Percentiles rank a stretch among this genome's conserved stretches.
Conservation (phyloP, 1,284 basidiomycete species). For the Cystobasidium sp. region DNA sequence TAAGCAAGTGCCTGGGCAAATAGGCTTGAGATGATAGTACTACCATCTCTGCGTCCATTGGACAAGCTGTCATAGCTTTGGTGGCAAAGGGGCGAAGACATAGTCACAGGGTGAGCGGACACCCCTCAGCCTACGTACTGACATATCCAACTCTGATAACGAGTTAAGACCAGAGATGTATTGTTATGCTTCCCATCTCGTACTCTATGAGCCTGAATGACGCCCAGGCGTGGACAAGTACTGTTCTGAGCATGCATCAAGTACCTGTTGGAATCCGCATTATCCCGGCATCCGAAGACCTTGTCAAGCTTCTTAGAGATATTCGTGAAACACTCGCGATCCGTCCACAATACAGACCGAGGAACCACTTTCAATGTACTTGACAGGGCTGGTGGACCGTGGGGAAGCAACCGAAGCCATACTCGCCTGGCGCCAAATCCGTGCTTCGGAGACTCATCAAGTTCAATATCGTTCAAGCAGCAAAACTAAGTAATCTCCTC, state of each 20-base stretch:
- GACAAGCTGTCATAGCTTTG: too few species aligned
- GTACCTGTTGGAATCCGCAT: constrained; percentile 67
- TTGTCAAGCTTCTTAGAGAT: constrained; percentile 64
- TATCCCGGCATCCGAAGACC: constrained; percentile 68
- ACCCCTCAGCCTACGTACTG: too few species aligned
- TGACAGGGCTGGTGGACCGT: constrained; percentile 63
- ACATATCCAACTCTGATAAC: too few species aligned
- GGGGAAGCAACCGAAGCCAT: constrained; percentile 52
- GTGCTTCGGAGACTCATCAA: constrained; percentile 28
- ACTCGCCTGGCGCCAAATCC: constrained; percentile 41
- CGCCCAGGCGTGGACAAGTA: constrained; percentile 69
- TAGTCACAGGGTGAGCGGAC: too few species aligned
- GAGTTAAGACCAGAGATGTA: background rate
- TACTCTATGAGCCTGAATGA: constrained; percentile 73
- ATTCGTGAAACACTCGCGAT: constrained; percentile 45
- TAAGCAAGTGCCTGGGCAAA: too few species aligned
- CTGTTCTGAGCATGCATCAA: constrained; percentile 33
- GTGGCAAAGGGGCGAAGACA: too few species aligned
- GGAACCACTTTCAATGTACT: constrained; percentile 56
- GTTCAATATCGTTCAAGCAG: too few species aligned
- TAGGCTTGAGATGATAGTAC: too few species aligned
- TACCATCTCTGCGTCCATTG: too few species aligned
- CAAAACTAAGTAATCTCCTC: too few species aligned
- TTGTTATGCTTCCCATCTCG: constrained; percentile 56
- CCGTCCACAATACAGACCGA: background rate